Evolutionary conservation across 2,329 filamentous ascomycete species (phyloP).

Genomic region (Chaetomiaceae sp.): DNA sequence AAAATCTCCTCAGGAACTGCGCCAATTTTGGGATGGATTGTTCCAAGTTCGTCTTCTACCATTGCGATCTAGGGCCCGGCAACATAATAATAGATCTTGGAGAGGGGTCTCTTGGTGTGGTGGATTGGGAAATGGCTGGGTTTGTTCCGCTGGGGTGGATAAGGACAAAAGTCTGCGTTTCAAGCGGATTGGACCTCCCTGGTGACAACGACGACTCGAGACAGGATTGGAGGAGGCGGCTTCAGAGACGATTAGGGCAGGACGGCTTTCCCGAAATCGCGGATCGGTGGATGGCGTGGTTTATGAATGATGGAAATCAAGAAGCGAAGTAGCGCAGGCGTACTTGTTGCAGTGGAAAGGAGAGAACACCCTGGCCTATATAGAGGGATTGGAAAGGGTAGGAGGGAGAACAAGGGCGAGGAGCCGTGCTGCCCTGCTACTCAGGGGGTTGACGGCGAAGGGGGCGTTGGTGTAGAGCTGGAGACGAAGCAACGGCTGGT

Average conservation of each 20-base stretch:
- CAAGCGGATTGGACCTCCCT: conserved; percentile 9
- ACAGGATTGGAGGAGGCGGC: conserved; percentile 12
- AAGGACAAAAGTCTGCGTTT: conserved; percentile 13
- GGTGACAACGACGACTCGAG: conserved; percentile 9
- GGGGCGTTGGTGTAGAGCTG: background rate
- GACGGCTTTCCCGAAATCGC: conserved; percentile 13
- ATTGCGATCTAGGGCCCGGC: conserved; percentile 11
- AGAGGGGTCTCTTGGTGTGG: conserved; percentile 10
- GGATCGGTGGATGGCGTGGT: conserved; percentile 13
- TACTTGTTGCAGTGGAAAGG: background rate
- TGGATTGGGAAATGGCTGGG: conserved; percentile 15
- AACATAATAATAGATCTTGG: conserved; percentile 5
- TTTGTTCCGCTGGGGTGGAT: conserved; percentile 14
- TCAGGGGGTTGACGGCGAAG: background rate
- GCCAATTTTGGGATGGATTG: background rate
- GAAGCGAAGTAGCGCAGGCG: conserved; percentile 1
- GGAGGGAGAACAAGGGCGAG: background rate
- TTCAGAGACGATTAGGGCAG: conserved; percentile 13
- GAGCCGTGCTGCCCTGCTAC: background rate
- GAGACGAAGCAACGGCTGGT: background rate
- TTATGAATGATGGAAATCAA: conserved; percentile 28
- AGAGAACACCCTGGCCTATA: background rate
- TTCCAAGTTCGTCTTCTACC: conserved; percentile 6
- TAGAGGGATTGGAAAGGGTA: background rate
- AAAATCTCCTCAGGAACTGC: background rate